Base-by-base conservation (phyloP, 768 basidiomycete species). In the Pleurotus tuber-regium region DNA sequence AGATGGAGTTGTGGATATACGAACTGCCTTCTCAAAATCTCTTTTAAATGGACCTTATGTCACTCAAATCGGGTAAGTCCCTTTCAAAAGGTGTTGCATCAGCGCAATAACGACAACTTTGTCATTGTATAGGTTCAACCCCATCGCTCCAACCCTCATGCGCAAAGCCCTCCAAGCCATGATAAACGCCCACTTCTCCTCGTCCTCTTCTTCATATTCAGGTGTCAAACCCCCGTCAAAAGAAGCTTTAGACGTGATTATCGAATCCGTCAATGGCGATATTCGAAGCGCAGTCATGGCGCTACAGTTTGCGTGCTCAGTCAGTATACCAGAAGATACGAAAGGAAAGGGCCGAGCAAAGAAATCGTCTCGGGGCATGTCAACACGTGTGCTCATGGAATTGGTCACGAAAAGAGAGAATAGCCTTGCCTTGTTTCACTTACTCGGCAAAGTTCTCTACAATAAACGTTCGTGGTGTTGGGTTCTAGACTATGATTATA, bases 381-480 rank as follows among this genome's bases (percentile, higher is more conserved):
- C 67, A 11, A 47, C 46, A 14, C 46, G 46, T 10, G 66, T 70
- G 3, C 66, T 86, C 12, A 63, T 97, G 56, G 87, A 92, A 59
- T 80, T 84, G 0, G 77, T 93, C 0, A 90, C 92, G 18, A 71
- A 86, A 52, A 74, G 92, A 49, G 97, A 99, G 61, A 87, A 92
- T 60, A 89, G 84, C 54, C 71, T 99, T 12, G 83, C 82, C 8
- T 69, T 99, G 44, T 99, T 99, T 63, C 97, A 98, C 68, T 68
- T 98, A 14, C 73, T 99, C 43, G 97, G 97, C 12, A 96, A 91
- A 70, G 80, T 98, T 1, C 66, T 98, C 42, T 98, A 97, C 64
- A 98, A 96, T 66, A 99, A 98, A 68, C 83, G 97, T n/a, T n/a
- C n/a, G n/a, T n/a, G n/a, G n/a, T n/a, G n/a, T n/a, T 97, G 38